Conservation (phyloP, 139 green algal genomes). For the Eudorina sp. region DNA sequence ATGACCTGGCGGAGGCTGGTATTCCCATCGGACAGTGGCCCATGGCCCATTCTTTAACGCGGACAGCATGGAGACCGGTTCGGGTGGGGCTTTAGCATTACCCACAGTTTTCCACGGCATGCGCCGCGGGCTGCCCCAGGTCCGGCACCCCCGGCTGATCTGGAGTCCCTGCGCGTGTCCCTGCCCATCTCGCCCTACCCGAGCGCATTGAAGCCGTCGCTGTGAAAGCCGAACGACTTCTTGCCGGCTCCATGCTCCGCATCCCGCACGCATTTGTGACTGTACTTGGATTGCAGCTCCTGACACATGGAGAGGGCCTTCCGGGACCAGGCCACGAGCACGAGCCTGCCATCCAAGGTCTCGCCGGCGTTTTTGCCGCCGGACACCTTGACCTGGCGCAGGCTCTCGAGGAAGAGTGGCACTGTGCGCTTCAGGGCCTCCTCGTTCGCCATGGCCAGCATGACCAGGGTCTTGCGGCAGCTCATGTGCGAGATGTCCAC, state of each 20-base stretch:
- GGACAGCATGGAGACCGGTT: too few relatives aligned
- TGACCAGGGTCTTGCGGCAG: constrained; percentile 28
- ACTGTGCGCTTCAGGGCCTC: constrained; percentile 17
- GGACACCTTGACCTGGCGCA: neutral
- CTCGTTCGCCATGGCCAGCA: constrained; percentile 35
- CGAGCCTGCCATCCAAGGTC: neutral
- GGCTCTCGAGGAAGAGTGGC: constrained; percentile 2
- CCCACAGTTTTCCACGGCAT: too few relatives aligned
- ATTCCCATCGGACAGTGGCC: too few relatives aligned
- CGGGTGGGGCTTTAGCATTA: too few relatives aligned
- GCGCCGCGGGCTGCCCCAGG: too few relatives aligned
- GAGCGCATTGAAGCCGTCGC: constrained; percentile 8
- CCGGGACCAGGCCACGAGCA: constrained; percentile 27
- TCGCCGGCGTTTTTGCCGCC: neutral
- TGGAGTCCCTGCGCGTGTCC: neutral
- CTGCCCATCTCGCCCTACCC: neutral
- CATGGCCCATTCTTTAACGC: too few relatives aligned
- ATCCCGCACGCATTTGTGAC: constrained; percentile 35
- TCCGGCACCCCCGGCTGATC: too few relatives aligned
- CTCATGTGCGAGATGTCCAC: constrained; percentile 1
- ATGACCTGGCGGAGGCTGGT: too few relatives aligned
- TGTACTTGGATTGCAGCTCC: neutral
- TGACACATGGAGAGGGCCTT: neutral
- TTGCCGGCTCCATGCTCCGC: neutral
- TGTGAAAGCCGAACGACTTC: constrained; percentile 17